A percentile compares a stretch with the other conserved stretches of the same genome.
Evolutionary conservation across 257 asterid species (phyloP).

Genomic region (Schizonepeta tenuifolia): DNA sequence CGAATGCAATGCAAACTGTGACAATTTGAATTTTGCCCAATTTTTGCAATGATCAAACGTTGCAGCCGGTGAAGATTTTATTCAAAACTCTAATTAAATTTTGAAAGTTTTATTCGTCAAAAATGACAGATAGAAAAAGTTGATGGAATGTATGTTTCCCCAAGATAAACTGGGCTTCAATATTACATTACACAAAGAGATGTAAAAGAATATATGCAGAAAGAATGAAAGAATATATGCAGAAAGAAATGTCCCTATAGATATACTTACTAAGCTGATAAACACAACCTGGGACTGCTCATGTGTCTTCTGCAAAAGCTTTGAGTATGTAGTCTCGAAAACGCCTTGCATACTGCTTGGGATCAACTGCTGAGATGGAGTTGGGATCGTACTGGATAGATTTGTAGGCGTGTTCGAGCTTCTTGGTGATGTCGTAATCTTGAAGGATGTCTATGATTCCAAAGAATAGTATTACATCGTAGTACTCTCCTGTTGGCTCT

Average conservation of each 20-base stretch:
- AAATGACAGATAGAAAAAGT: background rate
- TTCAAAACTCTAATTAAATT: background rate
- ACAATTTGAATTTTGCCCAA: background rate
- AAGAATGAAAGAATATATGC: slow-evolving; percentile 32
- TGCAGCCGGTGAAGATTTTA: background rate
- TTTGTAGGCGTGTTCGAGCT: slow-evolving; percentile 93
- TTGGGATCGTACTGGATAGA: slow-evolving; percentile 91
- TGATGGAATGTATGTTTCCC: slow-evolving; percentile 14
- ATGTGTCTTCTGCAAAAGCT: slow-evolving; percentile 83
- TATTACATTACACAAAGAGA: slow-evolving; percentile 33
- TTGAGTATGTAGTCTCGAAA: slow-evolving; percentile 88
- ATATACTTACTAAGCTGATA: slow-evolving; percentile 1
- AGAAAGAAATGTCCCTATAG: slow-evolving; percentile 31
- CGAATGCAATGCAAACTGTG: background rate
- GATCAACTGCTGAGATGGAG: slow-evolving; percentile 96
- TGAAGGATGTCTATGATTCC: slow-evolving; percentile 96
- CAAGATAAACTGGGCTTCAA: slow-evolving; percentile 28
- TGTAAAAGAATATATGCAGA: slow-evolving; percentile 31
- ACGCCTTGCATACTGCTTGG: slow-evolving; percentile 78
- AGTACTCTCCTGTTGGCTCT: slow-evolving; percentile 87
- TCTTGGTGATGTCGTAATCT: slow-evolving; percentile 93
- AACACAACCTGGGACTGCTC: slow-evolving; percentile 27
- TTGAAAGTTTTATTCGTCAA: slow-evolving; percentile 19
- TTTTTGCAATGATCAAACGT: background rate
- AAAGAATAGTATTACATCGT: slow-evolving; percentile 82